Percentiles rank a stretch among this genome's conserved stretches.
phyloP scores from a whole-genome alignment of 1,284 basidiomycete species.

The Tylopilus sp. region DNA sequence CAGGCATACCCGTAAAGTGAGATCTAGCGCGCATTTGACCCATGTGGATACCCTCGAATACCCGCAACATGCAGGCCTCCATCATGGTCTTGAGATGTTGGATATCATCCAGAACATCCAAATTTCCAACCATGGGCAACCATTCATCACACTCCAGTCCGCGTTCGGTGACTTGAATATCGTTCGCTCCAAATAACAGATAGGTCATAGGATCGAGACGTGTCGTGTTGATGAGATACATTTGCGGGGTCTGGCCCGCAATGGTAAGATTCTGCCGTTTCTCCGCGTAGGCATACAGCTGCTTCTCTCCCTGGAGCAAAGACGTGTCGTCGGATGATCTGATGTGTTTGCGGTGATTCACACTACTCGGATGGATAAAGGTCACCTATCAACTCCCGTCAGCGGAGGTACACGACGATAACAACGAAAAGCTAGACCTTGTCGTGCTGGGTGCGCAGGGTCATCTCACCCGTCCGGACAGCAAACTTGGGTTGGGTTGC shows the following conservation, averaged over 20 bases:
- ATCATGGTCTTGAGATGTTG: conserved; percentile 79
- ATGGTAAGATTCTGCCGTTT: conserved; percentile 74
- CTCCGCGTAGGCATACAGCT: conserved; percentile 82
- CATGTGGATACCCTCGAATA: conserved; percentile 83
- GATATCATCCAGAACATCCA: conserved; percentile 77
- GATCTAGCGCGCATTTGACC: conserved; percentile 33
- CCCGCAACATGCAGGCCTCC: conserved; percentile 83
- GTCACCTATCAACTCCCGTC: conserved; percentile 43
- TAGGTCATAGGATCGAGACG: conserved; percentile 87
- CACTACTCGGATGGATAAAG: conserved; percentile 82
- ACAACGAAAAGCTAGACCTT: conserved; percentile 54
- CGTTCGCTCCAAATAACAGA: conserved; percentile 87
- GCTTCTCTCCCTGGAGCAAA: conserved; percentile 52
- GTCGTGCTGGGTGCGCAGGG: conserved; percentile 77
- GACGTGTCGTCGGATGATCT: conserved; percentile 42
- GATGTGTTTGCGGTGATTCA: conserved; percentile 70
- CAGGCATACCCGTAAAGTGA: conserved; percentile 37
- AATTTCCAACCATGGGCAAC: conserved; percentile 80
- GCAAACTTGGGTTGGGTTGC: conserved; percentile 94
- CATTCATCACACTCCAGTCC: conserved; percentile 87
- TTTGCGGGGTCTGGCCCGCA: conserved; percentile 51
- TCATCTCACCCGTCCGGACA: conserved; percentile 69
- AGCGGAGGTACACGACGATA: conserved; percentile 8
- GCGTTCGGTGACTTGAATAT: conserved; percentile 60
- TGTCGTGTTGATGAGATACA: conserved; percentile 77